Evolutionary conservation across 75 land plant genomes (phyloP), one percentile per base, ranked within the genome.

Genomic region (Sequoia sempervirens): DNA sequence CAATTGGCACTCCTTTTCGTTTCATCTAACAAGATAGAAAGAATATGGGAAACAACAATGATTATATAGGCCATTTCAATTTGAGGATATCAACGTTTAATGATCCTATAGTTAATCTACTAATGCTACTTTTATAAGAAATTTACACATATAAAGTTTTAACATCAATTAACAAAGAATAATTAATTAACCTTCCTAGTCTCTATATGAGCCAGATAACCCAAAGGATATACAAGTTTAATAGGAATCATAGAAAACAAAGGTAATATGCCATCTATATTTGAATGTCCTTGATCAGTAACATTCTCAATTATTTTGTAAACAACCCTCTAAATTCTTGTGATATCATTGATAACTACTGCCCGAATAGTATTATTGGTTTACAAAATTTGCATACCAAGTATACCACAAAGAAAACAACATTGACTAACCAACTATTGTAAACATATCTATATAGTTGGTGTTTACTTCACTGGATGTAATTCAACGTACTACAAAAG

Each of bases 1-100:
- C 83, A 30, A 97, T 87, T 64, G 85, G 85, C 79, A 95, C 90
- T 84, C 92, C 93, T 88, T 97, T 97, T 46, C 98, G 83, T 81
- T 91, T 90, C 99, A 97, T 97, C 99, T 97, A 75, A 36, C 50
- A 26, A 54, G 54, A 32, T 8, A 81, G 7, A 74, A n/a, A 82
- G 26, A 7, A 17, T n/a, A 69, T 69, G 37, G 40, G 23, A 10
- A 82, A 66, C 4, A 32, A 9, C 20, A 36, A 26, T 69, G 79
- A 82, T 37, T 68, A 1, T 12, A 52, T 32, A 69, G 12, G 26
- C 38, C 18, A 45, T 10, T n/a, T 75, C 17, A 9, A 75, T 20
- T 40, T 20, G 10, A 75, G 26, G 43, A 9, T 45, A 8, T 78
- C 52, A 45, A 43, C 46, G 2, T 20, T 23, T 20, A 75, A 23